Evolutionary conservation across 345 rosid genomes (phyloP).

Genomic region (Eucalyptus tenuipes): DNA sequence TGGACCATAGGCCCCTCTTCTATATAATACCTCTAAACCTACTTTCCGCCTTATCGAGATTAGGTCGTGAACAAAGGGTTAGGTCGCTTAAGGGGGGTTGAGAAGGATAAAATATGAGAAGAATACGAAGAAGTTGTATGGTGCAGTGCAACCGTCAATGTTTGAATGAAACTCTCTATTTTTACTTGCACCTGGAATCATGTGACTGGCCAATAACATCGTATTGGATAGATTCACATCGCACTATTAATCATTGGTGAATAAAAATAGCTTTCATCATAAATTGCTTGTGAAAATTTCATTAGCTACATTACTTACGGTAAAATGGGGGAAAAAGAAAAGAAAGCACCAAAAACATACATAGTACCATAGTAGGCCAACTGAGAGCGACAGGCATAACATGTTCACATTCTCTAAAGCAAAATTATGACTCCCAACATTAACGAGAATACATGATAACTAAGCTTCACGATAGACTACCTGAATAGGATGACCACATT

Average conservation of each 20-base stretch:
- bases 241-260: background rate
- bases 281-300: background rate
- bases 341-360: background rate
- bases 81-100: fast-evolving
- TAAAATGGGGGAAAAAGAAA: background rate
- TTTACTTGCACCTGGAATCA: too few species aligned
- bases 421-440: background rate
- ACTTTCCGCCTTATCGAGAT: fast-evolving
- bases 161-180: too few species aligned
- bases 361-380: background rate
- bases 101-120: too few species aligned
- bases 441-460: background rate
- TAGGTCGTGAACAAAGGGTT: fast-evolving
- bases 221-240: too few species aligned
- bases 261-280: background rate
- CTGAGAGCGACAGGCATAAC: background rate
- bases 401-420: background rate
- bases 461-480: too few species aligned
- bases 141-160: too few species aligned
- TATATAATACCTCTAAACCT: too few species aligned
- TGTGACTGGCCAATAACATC: too few species aligned
- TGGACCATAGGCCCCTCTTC: fast-evolving
- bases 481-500: too few species aligned
- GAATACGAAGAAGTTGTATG: too few species aligned
- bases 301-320: background rate